Base-by-base conservation (phyloP, 129 eudicot genomes). In the Dittrichia graveolens region DNA sequence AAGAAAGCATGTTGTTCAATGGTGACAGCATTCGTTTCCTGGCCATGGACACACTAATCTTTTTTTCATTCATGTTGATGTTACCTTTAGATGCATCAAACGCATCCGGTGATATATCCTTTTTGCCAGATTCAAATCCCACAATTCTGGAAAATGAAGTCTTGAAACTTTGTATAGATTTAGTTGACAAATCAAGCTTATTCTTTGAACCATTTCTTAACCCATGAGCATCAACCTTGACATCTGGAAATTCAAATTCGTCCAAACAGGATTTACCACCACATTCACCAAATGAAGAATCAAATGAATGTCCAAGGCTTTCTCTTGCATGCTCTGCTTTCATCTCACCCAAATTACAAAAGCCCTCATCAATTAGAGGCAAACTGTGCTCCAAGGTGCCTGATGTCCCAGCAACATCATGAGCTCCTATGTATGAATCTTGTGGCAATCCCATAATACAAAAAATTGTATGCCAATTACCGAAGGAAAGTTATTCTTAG, bases 391-490 rank as follows among this genome's bases (percentile, higher is more conserved):
- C 75, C 58, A 56, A 67, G 64, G 69, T 64, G 79, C 82, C 82
- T 57, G 71, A 49, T 12, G 79, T 54, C 59, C 82, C 72, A 53
- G 60, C 66, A 57, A 59, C 54, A 43, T 75, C 82, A 75, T 76
- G 75, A 72, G 81, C 45, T 75, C 73, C 87, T 42, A 75, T 47
- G 57, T 58, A 74, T 10, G 84, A 66, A 68, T 78, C 82, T 78
- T 88, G 97, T 31, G 97, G 97, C 83, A 91, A 76, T 42, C 97
- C 97, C 97, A 91, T 91, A n/a, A 38, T 10, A 48, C 16, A 4
- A 6, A 50, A 15, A 56, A 35, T 18, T 12, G 48, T 71, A 41
- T 40, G 5, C 62, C 55, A 72, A 65, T 45, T 10, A 5, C 72
- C 67, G 15, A 66, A 55, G 39, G 10, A 63, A 72, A n/a, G 48